Conservation (phyloP, 2,329 filamentous ascomycete species). For the Paramyrothecium sp. region DNA sequence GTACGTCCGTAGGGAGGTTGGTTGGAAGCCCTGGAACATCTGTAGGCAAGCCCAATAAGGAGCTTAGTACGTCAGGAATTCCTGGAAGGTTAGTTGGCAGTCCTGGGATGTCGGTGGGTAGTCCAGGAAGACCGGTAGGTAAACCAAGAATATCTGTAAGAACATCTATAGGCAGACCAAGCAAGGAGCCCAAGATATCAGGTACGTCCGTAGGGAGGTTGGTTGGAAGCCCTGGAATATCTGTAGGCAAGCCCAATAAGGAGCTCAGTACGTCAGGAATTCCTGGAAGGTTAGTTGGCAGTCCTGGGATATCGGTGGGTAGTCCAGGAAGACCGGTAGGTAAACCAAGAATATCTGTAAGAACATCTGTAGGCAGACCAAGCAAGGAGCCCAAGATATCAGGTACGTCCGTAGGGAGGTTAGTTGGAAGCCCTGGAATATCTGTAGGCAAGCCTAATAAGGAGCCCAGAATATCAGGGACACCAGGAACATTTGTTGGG, state of each 20-base stretch:
- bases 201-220: neutral
- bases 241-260: neutral
- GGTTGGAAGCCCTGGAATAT: neutral
- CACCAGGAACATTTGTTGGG: neutral
- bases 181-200: neutral
- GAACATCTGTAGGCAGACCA: neutral
- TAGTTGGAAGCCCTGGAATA: neutral
- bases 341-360: neutral
- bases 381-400: neutral
- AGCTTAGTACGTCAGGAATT: neutral
- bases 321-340: neutral
- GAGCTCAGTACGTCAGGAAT: neutral
- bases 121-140: neutral
- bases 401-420: neutral
- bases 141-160: neutral
- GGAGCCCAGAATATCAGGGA: neutral
- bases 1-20: neutral
- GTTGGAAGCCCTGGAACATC: neutral
- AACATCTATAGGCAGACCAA: neutral
- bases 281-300: neutral
- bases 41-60: neutral
- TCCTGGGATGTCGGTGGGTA: neutral
- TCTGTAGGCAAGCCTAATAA: neutral
- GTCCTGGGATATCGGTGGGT: neutral
- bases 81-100: neutral